Evolutionary conservation across 805 yeast genomes (phyloP).

Genomic region (Saturnispora ahearnii): DNA sequence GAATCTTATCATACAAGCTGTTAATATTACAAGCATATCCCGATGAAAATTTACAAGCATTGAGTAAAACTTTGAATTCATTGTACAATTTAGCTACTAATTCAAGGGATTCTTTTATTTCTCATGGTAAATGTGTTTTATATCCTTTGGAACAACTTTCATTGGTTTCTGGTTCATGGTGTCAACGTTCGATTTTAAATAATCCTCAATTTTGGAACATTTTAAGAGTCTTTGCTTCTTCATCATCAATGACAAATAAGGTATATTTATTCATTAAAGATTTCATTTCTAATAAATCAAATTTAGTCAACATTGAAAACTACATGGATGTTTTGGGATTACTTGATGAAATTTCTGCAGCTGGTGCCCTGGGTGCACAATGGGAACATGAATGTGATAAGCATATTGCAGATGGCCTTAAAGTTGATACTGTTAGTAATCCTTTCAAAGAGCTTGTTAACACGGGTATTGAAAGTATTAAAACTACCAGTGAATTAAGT

Average conservation of each 20-base stretch:
- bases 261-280: constrained; percentile 42
- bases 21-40: constrained; percentile 37
- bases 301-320: constrained; percentile 37
- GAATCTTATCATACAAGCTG: constrained; percentile 46
- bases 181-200: constrained; percentile 28
- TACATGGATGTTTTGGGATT: constrained; percentile 62
- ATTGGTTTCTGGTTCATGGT: constrained; percentile 36
- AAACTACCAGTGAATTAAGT: constrained; percentile 47
- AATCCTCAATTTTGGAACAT: constrained; percentile 41
- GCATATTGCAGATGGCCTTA: constrained; percentile 35
- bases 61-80: constrained; percentile 21
- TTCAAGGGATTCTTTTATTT: constrained; percentile 34
- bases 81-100: constrained; percentile 17
- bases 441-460: constrained; percentile 48
- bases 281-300: constrained; percentile 27
- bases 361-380: constrained; percentile 72
- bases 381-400: constrained; percentile 58
- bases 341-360: constrained; percentile 70
- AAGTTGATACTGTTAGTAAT: constrained; percentile 32
- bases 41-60: constrained; percentile 20
- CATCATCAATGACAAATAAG: constrained; percentile 31
- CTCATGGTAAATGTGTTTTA: constrained; percentile 36
- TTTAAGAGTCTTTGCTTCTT: constrained; percentile 37
- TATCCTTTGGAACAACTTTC: constrained; percentile 43
- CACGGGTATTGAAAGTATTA: constrained; percentile 52